Percentiles rank a stretch among this genome's conserved stretches.
Evolutionary conservation across 805 yeast genomes (phyloP).

Genomic region (Komagataella populi): DNA sequence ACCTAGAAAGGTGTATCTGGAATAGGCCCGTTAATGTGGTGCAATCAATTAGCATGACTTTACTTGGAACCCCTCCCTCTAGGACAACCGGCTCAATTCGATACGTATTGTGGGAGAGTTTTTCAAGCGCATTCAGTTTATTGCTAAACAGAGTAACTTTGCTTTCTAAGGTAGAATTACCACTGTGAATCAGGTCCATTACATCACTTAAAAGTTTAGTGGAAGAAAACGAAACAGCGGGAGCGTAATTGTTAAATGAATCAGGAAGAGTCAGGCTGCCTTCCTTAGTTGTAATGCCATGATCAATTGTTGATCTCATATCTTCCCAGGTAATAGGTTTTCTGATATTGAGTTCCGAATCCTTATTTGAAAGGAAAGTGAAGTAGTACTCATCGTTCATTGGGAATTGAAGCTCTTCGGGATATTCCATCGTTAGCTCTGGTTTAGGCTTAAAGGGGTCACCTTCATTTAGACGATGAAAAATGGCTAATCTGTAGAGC

Average conservation of each 20-base stretch:
- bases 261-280: background rate
- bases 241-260: slow-evolving; percentile 9
- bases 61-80: slow-evolving; percentile 7
- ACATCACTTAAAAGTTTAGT: slow-evolving; percentile 18
- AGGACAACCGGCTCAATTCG: slow-evolving; percentile 5
- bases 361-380: background rate
- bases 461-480: slow-evolving; percentile 20
- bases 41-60: slow-evolving; percentile 20
- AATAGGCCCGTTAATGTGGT: slow-evolving; percentile 19
- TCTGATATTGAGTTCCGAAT: slow-evolving; percentile 6
- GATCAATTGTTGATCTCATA: background rate
- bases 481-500: slow-evolving; percentile 21
- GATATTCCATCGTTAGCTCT: slow-evolving; percentile 13
- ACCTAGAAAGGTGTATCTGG: slow-evolving; percentile 14
- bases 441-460: slow-evolving; percentile 16
- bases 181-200: slow-evolving; percentile 16
- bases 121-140: slow-evolving; percentile 11
- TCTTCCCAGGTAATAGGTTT: slow-evolving; percentile 1
- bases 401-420: slow-evolving; percentile 21
- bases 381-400: slow-evolving; percentile 14
- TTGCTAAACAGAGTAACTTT: slow-evolving; percentile 12
- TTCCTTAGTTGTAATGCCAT: background rate
- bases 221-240: slow-evolving; percentile 16
- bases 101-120: slow-evolving; percentile 8
- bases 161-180: slow-evolving; percentile 12